Evolutionary conservation across 805 yeast genomes (phyloP).

Genomic region (Zygoascus bituminiphila): DNA sequence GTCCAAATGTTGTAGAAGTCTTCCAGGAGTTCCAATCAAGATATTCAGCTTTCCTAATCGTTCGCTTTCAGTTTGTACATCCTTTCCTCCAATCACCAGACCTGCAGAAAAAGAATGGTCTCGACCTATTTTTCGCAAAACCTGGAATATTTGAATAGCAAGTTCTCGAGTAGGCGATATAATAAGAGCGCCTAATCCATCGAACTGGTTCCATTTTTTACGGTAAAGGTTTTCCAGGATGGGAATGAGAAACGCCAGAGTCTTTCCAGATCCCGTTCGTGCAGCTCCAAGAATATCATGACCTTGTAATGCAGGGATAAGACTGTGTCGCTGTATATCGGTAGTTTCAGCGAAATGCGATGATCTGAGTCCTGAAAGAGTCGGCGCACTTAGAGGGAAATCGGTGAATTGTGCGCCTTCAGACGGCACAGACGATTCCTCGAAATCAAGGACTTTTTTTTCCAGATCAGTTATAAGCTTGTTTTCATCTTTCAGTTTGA

Average conservation of each 20-base stretch:
- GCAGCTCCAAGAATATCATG: constrained; percentile 82
- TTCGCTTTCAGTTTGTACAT: constrained; percentile 70
- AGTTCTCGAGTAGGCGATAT: constrained; percentile 90
- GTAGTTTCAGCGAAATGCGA: constrained; percentile 77
- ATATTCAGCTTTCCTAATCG: constrained; percentile 74
- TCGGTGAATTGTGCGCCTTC: constrained; percentile 51
- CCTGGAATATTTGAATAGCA: constrained; percentile 87
- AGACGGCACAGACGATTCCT: constrained; percentile 15
- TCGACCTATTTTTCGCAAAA: constrained; percentile 71
- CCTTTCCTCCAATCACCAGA: constrained; percentile 89
- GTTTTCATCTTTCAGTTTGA: constrained; percentile 4
- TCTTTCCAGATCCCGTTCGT: constrained; percentile 84
- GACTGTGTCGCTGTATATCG: constrained; percentile 74
- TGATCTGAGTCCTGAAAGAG: constrained; percentile 64
- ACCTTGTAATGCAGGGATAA: constrained; percentile 69
- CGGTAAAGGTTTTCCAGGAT: constrained; percentile 51
- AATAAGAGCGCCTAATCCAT: constrained; percentile 82
- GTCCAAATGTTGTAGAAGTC: constrained; percentile 83
- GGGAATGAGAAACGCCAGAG: constrained; percentile 79
- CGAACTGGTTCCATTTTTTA: constrained; percentile 69
- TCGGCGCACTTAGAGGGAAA: constrained; percentile 61
- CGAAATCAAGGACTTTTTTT: constrained; percentile 45
- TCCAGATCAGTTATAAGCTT: constrained; percentile 36
- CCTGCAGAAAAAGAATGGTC: constrained; percentile 77
- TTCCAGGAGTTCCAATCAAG: constrained; percentile 85